A percentile compares a stretch with the other conserved stretches of the same genome.
phyloP scores from a whole-genome alignment of 1,284 basidiomycete genomes.

The Earliella scabrosa region DNA sequence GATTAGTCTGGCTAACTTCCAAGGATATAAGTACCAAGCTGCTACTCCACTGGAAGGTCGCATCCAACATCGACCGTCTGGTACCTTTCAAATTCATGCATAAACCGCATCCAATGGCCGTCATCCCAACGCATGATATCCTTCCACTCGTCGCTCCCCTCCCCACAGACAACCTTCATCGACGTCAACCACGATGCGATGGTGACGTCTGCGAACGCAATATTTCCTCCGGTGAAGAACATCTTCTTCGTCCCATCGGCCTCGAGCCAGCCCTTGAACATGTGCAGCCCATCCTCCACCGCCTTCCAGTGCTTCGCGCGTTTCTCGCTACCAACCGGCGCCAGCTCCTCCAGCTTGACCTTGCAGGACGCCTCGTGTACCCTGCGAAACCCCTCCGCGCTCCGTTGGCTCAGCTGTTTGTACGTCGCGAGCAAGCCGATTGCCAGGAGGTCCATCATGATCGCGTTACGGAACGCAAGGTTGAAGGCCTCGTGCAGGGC shows the following conservation, averaged over 20 bases:
- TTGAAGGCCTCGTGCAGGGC: conserved; percentile 40
- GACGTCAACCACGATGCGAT: conserved; percentile 35
- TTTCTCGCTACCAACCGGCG: conserved; percentile 28
- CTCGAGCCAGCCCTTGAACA: conserved; percentile 35
- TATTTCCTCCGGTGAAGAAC: conserved; percentile 28
- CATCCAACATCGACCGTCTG: conserved; percentile 13
- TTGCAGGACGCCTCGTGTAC: conserved; percentile 40
- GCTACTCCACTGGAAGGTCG: no score
- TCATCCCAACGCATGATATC: conserved; percentile 38
- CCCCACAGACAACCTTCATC: conserved; percentile 35
- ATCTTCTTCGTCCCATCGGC: conserved; percentile 28
- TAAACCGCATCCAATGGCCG: conserved; percentile 42
- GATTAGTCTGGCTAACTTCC: no score
- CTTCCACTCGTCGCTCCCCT: conserved; percentile 43
- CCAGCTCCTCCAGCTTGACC: conserved; percentile 40
- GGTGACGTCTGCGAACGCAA: conserved; percentile 42
- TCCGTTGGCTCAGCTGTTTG: conserved; percentile 21
- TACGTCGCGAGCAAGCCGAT: conserved; percentile 29
- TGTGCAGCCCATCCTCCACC: conserved; percentile 34
- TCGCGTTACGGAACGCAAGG: conserved; percentile 21
- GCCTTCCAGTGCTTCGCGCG: conserved; percentile 37
- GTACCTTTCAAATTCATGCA: conserved; percentile 38
- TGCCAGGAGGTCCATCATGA: background rate
- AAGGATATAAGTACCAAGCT: no score
- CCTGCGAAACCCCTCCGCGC: conserved; percentile 38